These are phyloP conservation scores for Sporothrix pseudoabietina DNA, from an alignment of 2,329 filamentous ascomycete genomes.

Conservation along the genomic window DNA sequence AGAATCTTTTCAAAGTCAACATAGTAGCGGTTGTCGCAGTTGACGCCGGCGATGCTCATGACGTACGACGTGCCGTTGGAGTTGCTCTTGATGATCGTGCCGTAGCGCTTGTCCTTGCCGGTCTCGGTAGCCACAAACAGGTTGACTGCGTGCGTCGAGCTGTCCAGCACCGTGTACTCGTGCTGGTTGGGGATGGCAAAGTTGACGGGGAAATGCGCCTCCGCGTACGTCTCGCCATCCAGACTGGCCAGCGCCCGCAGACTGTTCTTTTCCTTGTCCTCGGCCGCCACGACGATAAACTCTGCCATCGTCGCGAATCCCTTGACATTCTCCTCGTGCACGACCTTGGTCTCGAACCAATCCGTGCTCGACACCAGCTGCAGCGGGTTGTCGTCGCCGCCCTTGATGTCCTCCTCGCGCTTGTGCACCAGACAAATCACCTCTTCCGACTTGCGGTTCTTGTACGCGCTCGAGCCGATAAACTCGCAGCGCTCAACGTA, in stretches of 20 bases:
- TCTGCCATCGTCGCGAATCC: constrained; percentile 95
- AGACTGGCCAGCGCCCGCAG: constrained; percentile 80
- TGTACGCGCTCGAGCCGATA: constrained; percentile 65
- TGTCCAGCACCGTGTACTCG: constrained; percentile 91
- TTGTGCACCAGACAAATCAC: constrained; percentile 66
- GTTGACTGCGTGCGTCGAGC: constrained; percentile 91
- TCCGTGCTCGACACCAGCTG: constrained; percentile 77
- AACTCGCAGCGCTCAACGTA: constrained; percentile 86
- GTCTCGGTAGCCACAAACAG: constrained; percentile 83
- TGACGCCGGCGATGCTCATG: constrained; percentile 77
- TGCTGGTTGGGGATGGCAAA: constrained; percentile 77
- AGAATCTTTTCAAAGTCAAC: constrained; percentile 97
- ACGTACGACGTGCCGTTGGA: constrained; percentile 97
- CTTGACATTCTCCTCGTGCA: constrained; percentile 70
- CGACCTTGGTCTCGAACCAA: constrained; percentile 67
- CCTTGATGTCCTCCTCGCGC: constrained; percentile 49
- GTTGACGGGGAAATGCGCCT: constrained; percentile 82
- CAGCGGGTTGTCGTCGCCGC: constrained; percentile 64
- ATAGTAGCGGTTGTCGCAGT: constrained; percentile 73
- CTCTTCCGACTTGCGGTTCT: constrained; percentile 55
- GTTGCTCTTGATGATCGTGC: constrained; percentile 95
- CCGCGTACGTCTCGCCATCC: constrained; percentile 79
- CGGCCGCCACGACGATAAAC: constrained; percentile 86
- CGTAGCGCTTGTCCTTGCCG: constrained; percentile 66
- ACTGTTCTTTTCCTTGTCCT: constrained; percentile 67